Evolutionary conservation across 73 alveolate genomes (phyloP).

Genomic region (Effrenium voratum): DNA sequence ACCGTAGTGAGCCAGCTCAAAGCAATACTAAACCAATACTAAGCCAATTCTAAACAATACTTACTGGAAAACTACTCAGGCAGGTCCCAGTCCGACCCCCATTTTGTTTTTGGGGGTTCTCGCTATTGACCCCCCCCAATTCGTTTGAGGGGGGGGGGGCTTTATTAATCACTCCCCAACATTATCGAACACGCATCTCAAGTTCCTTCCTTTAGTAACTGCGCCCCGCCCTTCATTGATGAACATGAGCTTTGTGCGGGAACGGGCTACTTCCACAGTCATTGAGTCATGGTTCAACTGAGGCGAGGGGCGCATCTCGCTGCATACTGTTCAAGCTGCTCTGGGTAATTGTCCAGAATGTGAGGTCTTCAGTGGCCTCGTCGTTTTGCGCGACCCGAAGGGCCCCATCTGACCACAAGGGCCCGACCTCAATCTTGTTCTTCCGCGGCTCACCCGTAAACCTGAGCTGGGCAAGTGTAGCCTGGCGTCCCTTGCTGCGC

Average conservation of each 20-base stretch:
- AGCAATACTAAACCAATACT: too few relatives aligned
- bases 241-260: too few relatives aligned
- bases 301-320: conserved; percentile 13
- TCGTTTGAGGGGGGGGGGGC: background rate
- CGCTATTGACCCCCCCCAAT: background rate
- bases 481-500: too few relatives aligned
- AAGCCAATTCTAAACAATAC: background rate
- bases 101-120: too few relatives aligned
- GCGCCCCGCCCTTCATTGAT: too few relatives aligned
- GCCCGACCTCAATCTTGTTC: conserved; percentile 14
- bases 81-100: too few relatives aligned
- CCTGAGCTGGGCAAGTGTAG: conserved; percentile 24
- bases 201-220: too few relatives aligned
- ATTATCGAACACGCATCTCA: background rate
- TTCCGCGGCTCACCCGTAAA: conserved; percentile 77
- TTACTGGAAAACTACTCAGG: too few relatives aligned
- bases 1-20: background rate
- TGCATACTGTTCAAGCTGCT: conserved; percentile 37
- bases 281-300: background rate
- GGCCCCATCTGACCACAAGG: too few relatives aligned
- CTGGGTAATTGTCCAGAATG: conserved; percentile 72
- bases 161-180: too few relatives aligned
- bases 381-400: too few relatives aligned
- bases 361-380: conserved; percentile 72
- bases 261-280: too few relatives aligned